phyloP scores from a whole-genome alignment of 345 rosid species.

The Melaleuca quinquenervia region DNA sequence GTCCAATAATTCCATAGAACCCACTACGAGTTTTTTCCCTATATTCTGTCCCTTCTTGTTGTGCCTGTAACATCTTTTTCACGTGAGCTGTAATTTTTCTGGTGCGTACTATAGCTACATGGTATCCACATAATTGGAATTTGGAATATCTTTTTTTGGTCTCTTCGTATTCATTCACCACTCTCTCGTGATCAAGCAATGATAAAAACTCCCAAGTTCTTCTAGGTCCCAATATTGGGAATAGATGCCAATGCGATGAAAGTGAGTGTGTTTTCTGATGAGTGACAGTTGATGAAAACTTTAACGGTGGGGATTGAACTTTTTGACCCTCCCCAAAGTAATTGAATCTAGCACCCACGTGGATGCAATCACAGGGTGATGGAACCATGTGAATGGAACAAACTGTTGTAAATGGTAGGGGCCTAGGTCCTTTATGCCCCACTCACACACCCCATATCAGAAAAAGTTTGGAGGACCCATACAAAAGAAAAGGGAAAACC shows the following conservation, averaged over 20 bases:
- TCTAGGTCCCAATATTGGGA: neutral
- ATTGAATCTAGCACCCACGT: neutral
- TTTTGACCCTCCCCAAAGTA: neutral
- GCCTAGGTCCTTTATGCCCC: neutral
- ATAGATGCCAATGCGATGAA: neutral
- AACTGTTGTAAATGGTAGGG: neutral
- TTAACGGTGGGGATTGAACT: neutral
- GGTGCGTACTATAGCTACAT: neutral
- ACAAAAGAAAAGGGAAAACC: neutral
- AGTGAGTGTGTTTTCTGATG: neutral
- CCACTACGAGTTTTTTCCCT: neutral
- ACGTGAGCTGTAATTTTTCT: neutral
- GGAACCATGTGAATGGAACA: neutral
- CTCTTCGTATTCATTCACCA: neutral
- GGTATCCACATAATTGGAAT: neutral
- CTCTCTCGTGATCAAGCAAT: neutral
- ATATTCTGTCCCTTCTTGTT: neutral
- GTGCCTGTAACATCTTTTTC: neutral
- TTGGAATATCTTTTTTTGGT: neutral
- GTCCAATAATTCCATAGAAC: neutral
- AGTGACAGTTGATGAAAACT: neutral
- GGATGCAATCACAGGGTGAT: neutral
- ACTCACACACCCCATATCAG: neutral
- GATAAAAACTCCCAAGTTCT: neutral
- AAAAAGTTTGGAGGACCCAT: neutral